A percentile compares a stretch with the other conserved stretches of the same genome.
phyloP scores from a whole-genome alignment of 768 basidiomycete genomes.

The Tulasnella sp. region DNA sequence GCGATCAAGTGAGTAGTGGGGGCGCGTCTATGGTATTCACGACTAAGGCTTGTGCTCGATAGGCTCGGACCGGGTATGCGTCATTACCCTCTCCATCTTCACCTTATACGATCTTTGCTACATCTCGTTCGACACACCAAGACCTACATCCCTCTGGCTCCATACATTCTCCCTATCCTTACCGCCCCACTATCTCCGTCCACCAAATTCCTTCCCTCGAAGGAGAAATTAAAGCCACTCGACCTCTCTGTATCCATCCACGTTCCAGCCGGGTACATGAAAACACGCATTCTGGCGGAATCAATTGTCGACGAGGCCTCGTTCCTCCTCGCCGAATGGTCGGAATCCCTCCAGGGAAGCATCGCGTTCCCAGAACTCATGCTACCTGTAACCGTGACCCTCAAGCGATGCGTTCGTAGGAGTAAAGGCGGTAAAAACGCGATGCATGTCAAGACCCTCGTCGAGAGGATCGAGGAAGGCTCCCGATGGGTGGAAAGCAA shows the following conservation, averaged over 20 bases:
- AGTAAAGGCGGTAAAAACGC: constrained; percentile 42
- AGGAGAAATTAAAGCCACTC: constrained; percentile 65
- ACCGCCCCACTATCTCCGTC: constrained; percentile 62
- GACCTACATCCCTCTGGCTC: constrained; percentile 81
- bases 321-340: constrained; percentile 79
- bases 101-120: constrained; percentile 82
- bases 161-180: constrained; percentile 83
- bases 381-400: constrained; percentile 67
- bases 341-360: constrained; percentile 73
- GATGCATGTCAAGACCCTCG: constrained; percentile 60
- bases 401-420: constrained; percentile 73
- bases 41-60: constrained; percentile 27
- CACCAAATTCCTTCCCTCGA: constrained; percentile 74
- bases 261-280: constrained; percentile 80
- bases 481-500: constrained; percentile 69
- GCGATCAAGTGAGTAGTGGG: constrained; percentile 71
- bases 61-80: constrained; percentile 88
- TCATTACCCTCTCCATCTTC: constrained; percentile 92
- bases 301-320: constrained; percentile 75
- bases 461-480: constrained; percentile 87
- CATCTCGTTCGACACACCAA: constrained; percentile 79
- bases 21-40: neutral
- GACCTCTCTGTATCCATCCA: constrained; percentile 86
- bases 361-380: constrained; percentile 92
- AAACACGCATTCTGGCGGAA: constrained; percentile 82